phyloP scores from a whole-genome alignment of 306 rosid species.

The Lupinus albus region DNA sequence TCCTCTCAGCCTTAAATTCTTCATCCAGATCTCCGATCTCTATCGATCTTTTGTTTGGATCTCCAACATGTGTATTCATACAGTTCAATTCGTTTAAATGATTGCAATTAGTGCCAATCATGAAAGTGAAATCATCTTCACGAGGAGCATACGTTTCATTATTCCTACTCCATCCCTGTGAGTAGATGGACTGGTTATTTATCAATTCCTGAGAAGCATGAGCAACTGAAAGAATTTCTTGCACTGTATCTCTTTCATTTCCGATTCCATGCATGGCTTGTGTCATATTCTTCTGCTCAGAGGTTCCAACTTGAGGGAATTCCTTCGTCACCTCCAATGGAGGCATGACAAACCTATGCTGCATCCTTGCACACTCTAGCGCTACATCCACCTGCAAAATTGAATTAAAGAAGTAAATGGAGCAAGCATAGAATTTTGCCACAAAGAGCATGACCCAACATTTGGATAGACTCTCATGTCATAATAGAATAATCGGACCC shows the following conservation, averaged over 20 bases:
- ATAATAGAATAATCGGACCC: too few species aligned
- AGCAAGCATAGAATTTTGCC: too few species aligned
- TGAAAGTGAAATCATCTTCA: slow-evolving; percentile 65
- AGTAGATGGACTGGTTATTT: slow-evolving; percentile 51
- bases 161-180: slow-evolving; percentile 49
- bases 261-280: slow-evolving; percentile 44
- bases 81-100: slow-evolving; percentile 43
- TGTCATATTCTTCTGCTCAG: slow-evolving; percentile 49
- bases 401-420: too few species aligned
- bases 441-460: too few species aligned
- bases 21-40: slow-evolving; percentile 60
- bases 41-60: slow-evolving; percentile 51
- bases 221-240: slow-evolving; percentile 86
- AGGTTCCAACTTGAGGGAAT: slow-evolving; percentile 58
- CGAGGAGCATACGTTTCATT: slow-evolving; percentile 45
- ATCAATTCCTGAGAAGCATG: slow-evolving; percentile 73
- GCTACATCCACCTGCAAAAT: slow-evolving; percentile 75
- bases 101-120: slow-evolving; percentile 51
- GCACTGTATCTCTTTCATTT: slow-evolving; percentile 64
- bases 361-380: slow-evolving; percentile 89
- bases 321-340: slow-evolving; percentile 75
- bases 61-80: slow-evolving; percentile 46
- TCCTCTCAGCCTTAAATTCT: slow-evolving; percentile 55
- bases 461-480: too few species aligned
- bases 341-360: slow-evolving; percentile 73